A percentile compares a stretch with the other conserved stretches of the same genome.
Evolutionary conservation across 2,329 filamentous ascomycete species (phyloP).

Genomic region (Fusarium anguioides): DNA sequence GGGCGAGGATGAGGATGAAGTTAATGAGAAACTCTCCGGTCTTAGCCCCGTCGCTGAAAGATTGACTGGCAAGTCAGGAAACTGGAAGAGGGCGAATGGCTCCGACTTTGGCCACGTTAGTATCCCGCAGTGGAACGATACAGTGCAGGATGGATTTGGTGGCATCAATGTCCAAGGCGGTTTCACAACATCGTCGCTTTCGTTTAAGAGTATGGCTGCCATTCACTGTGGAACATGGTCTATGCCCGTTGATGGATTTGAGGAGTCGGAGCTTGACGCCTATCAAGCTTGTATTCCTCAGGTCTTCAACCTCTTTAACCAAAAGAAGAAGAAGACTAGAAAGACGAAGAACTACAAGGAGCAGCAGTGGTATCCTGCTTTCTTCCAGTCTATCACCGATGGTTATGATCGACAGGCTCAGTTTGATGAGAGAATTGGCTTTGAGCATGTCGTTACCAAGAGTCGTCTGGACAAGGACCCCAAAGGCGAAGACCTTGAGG

Average conservation of each 20-base stretch:
- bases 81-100: conserved; percentile 41
- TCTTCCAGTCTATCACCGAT: conserved; percentile 53
- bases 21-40: conserved; percentile 43
- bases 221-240: conserved; percentile 57
- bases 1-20: conserved; percentile 35
- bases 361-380: conserved; percentile 49
- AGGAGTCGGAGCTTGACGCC: conserved; percentile 54
- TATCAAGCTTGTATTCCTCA: conserved; percentile 60
- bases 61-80: conserved; percentile 35
- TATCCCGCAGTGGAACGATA: conserved; percentile 44
- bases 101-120: conserved; percentile 42
- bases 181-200: conserved; percentile 56
- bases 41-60: conserved; percentile 37
- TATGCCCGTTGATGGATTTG: conserved; percentile 54
- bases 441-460: conserved; percentile 45
- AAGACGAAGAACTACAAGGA: conserved; percentile 40
- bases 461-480: conserved; percentile 41
- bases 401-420: conserved; percentile 50
- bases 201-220: conserved; percentile 56
- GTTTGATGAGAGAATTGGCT: conserved; percentile 50
- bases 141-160: conserved; percentile 45
- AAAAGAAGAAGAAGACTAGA: conserved; percentile 38
- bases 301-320: conserved; percentile 49
- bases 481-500: conserved; percentile 34
- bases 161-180: conserved; percentile 56